Evolutionary conservation across 192 early-diverging fungal genomes (phyloP), one percentile per base, ranked within the genome.

Genomic region (Obelidium mucronatum): DNA sequence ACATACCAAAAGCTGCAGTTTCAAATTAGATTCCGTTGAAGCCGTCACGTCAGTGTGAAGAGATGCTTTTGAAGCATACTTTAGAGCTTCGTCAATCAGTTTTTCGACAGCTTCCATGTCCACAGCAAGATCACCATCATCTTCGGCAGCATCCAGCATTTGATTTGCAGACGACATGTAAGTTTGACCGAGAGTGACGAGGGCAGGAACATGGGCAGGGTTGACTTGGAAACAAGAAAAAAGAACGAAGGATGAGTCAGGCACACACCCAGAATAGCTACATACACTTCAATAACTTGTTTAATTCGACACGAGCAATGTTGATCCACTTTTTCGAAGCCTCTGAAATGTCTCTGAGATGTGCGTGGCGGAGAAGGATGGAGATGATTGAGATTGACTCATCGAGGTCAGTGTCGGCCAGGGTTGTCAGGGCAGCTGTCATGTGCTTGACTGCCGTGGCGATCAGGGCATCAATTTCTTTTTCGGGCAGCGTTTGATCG

Each of bases 381-480:
- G 28, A 22, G 37, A 72, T 33, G n/a, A 72, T 31, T 22, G 69
- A 33, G 30, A 72, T 51, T n/a, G 34, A 58, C 36, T 72, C 69
- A 54, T 72, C 54, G 2, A 58, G 24, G 39, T 72, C 69, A 19
- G 31, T 24, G 15, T 19, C 36, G 30, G 53, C 33, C 22, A 72
- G 69, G 31, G 35, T 24, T 2, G 28, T 13, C 4, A 72, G 69
- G 35, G 69, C 69, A 6, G 30, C 26, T 17, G 19, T 6, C 19
- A 72, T 64, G 73, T 66, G 73, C 17, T 67, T 67, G 61, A 67
- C 40, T 8, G 63, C 63, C 37, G 4, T 37, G 6, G 63, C 11
- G 33, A 59, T 55, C 28, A 75, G 28, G 64, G 67, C 74, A 35
- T 61, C 78, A n/a, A 66, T 67, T 52, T 71, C 19, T 39, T 71